A percentile compares a stretch with the other conserved stretches of the same genome.
phyloP scores from a whole-genome alignment of 228 moss, liverwort and hornwort genomes.

The Sphagnum fallax region DNA sequence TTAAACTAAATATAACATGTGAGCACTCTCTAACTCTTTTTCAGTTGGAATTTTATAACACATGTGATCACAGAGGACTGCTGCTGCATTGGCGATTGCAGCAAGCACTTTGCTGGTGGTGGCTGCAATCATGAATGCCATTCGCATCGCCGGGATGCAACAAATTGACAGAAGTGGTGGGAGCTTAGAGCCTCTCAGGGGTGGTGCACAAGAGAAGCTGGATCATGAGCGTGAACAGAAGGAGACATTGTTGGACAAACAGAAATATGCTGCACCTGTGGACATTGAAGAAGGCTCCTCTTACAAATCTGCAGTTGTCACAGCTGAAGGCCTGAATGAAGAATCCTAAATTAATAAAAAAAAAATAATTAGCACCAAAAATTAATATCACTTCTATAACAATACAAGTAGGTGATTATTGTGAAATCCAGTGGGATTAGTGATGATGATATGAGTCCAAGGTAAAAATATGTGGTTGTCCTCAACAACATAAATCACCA shows the following conservation, averaged over 20 bases:
- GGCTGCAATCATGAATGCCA: constrained; percentile 18
- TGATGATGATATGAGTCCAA: too few relatives aligned
- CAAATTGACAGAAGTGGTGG: constrained; percentile 14
- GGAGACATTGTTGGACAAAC: constrained; percentile 6
- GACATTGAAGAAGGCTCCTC: constrained; percentile 27
- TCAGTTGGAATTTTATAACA: too few relatives aligned
- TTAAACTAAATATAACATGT: too few relatives aligned
- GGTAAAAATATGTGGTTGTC: too few relatives aligned
- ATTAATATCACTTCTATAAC: too few relatives aligned
- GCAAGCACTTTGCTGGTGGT: constrained; percentile 14
- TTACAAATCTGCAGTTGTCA: constrained; percentile 12
- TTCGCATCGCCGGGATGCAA: constrained; percentile 19
- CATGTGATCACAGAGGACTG: constrained; percentile 10
- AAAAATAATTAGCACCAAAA: too few relatives aligned
- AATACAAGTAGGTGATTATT: too few relatives aligned
- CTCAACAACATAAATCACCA: too few relatives aligned
- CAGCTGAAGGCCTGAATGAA: constrained; percentile 1
- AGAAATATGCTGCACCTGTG: constrained; percentile 9
- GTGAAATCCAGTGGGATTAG: too few relatives aligned
- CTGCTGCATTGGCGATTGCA: constrained; percentile 17
- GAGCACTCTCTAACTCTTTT: too few relatives aligned
- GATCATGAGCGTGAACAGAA: constrained; percentile 27
- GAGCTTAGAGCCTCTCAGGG: constrained; percentile 23
- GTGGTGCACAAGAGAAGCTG: constrained; percentile 25
- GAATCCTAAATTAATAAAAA: too few relatives aligned